Base-by-base conservation (phyloP, 2,329 filamentous ascomycete species). In the Mariannaea sp. region DNA sequence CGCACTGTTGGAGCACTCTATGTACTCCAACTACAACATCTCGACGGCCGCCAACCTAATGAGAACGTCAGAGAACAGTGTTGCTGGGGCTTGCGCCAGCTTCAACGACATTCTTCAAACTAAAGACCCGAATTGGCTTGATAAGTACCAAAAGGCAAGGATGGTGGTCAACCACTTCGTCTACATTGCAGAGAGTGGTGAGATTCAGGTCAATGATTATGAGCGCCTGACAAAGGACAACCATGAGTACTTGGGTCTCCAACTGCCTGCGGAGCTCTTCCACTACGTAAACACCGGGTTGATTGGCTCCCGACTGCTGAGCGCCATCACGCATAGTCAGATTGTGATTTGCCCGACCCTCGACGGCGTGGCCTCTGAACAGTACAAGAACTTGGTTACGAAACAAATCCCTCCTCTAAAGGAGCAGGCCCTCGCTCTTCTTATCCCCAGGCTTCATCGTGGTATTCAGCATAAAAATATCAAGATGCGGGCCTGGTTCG, bases 141-240 rank as follows among this genome's bases (percentile, higher is more conserved):
- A 93, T 69, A 90, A 89, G 66, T 99, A 92, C 70, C 89, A 88
- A 68, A 92, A 90, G 71, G 91, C 91, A 17, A 86, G 87, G 57
- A 87, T 95, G 81, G 87, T 87, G 1, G 84, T 97, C 43, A 88
- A 92, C 66, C 93, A 97, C 71, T 92, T 93, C 71, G 87, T 95
- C 33, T 85, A 92, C 65, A 85, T 96, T 60, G 84, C 86, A 27
- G 80, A 84, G 49, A 84, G 83, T n/a, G 94, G 94, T 33, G 85
- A 88, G 65, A 82, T 96, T 43, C 82, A 84, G 55, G 88, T 92
- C 13, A 80, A 90, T 64, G 86, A 92, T 63, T 82, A 80, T 49
- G 87, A 90, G 7, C 80, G 84, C 49, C 82, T 92, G 16, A 92
- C 94, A 2, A 82, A 82, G 39, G 92, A 97, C 68, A 87, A 94